These are phyloP conservation scores for Fusarium sp. DNA, from an alignment of 2,329 filamentous ascomycete genomes.

Conservation along the genomic window DNA sequence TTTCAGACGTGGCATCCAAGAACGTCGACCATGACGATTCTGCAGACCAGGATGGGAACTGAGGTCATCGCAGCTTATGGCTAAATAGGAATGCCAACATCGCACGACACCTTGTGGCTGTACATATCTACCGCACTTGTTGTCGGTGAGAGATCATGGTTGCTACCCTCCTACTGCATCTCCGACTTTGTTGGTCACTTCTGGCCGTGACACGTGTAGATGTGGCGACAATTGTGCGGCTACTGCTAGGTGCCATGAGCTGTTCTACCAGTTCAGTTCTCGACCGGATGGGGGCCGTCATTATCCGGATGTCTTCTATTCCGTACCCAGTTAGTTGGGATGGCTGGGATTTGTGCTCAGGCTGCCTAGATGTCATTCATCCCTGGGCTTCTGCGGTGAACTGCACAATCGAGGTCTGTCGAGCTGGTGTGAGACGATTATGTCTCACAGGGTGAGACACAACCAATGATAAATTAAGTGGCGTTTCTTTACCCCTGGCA, in stretches of 20 bases:
- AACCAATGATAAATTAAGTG: neutral
- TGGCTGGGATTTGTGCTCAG: neutral
- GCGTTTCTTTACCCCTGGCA: neutral
- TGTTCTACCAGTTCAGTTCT: neutral
- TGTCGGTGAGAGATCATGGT: conserved; percentile 1
- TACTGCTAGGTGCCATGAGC: neutral
- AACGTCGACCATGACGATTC: conserved; percentile 3
- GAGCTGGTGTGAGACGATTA: neutral
- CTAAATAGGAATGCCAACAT: conserved; percentile 3
- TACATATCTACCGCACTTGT: neutral
- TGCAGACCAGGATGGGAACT: neutral
- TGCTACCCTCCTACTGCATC: conserved; percentile 1
- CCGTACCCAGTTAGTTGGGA: neutral
- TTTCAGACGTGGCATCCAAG: conserved; percentile 24
- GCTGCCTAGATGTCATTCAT: neutral
- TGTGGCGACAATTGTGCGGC: conserved; percentile 13
- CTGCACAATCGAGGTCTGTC: neutral
- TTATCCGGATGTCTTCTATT: neutral
- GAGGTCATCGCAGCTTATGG: conserved; percentile 23
- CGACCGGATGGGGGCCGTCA: neutral
- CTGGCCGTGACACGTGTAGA: conserved; percentile 27
- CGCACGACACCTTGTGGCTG: conserved; percentile 17
- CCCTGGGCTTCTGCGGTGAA: neutral
- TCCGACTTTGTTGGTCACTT: neutral
- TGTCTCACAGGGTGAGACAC: neutral